Evolutionary conservation across 1,139 yeast genomes (phyloP), one percentile per base, ranked within the genome.

Genomic region (Candida buenavistaensis): DNA sequence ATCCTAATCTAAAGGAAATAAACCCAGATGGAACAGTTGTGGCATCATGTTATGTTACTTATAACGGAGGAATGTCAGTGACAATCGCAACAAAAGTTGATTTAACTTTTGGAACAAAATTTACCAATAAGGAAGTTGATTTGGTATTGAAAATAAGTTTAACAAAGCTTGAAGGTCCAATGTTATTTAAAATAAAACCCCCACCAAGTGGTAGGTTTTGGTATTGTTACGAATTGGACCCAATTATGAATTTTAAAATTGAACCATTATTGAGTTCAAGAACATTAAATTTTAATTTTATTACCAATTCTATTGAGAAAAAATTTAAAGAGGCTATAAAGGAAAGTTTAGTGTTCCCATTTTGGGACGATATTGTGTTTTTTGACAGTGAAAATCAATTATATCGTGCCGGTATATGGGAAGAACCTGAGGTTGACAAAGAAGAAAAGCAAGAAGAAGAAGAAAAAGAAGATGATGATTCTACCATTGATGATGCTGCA

Each of bases 401-500:
- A 10, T 92, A 80, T 54, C 74, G 96, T 44, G 97, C 96, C 30
- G 98, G 98, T 11, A 80, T 92, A 16, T 92, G 97, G 97, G 87
- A 82, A 25, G 21, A 33, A 19, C 23, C 28, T 11, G 14, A 19
- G 17, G 14, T 32, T 22, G 32, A 33, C 16, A 24, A 25, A 8
- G 31, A 14, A 9, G 40, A 42, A 8, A 29, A n/a, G 8, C 30
- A 37, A 34, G 34, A 35, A 30, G 23, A 47, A 31, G 32, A 23
- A 5, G 29, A 28, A 10, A 23, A 23, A 4, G 42, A 33, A 11
- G 27, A 19, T 13, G 31, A 36, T 21, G 27, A 36, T 13, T 31
- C 21, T 2, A 27, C 14, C 1, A 28, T 31, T 17, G 28, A 12
- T 12, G 33, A 36, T 20, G 29, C 23, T 10, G 44, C 35, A 10